A percentile compares a stretch with the other conserved stretches of the same genome.
Evolutionary conservation across 139 green algal species (phyloP).

Genomic region (Zygnema cylindricum): DNA sequence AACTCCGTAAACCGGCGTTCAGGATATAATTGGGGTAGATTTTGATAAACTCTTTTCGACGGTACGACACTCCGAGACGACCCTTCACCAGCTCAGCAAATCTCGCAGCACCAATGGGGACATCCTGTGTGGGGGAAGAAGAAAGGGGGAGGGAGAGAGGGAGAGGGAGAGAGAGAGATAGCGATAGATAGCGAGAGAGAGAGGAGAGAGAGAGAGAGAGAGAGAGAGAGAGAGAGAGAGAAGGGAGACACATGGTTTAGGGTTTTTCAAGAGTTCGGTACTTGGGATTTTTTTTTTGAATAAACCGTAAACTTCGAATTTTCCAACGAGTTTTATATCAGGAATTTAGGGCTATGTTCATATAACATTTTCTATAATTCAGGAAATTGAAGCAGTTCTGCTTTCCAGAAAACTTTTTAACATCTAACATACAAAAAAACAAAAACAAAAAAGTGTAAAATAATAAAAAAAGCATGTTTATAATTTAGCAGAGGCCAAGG

Average conservation of each 20-base stretch:
- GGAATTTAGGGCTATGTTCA: not conserved
- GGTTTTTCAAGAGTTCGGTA: not conserved
- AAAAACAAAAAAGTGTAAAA: too few relatives aligned
- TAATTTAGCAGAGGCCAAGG: not conserved
- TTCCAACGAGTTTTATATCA: not conserved
- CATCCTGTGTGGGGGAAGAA: slow-evolving; percentile 8
- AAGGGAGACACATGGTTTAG: not conserved
- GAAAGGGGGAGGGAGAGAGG: not conserved
- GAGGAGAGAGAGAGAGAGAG: not conserved
- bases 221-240: not conserved
- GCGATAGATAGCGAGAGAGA: not conserved
- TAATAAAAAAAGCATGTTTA: too few relatives aligned
- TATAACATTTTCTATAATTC: not conserved
- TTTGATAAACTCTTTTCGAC: slow-evolving; percentile 42
- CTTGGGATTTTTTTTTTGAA: not conserved
- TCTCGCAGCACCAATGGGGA: slow-evolving; percentile 23
- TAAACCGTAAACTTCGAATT: not conserved
- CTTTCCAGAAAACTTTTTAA: not conserved
- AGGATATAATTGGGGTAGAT: slow-evolving; percentile 11
- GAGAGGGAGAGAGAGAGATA: not conserved
- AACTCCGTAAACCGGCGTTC: slow-evolving; percentile 20
- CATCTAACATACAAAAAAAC: not conserved
- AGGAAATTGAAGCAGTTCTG: not conserved
- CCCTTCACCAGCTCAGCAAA: slow-evolving; percentile 29
- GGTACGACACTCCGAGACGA: slow-evolving; percentile 26